Evolutionary conservation across 192 early-diverging fungal species (phyloP).

Genomic region (Coemansia sp.): DNA sequence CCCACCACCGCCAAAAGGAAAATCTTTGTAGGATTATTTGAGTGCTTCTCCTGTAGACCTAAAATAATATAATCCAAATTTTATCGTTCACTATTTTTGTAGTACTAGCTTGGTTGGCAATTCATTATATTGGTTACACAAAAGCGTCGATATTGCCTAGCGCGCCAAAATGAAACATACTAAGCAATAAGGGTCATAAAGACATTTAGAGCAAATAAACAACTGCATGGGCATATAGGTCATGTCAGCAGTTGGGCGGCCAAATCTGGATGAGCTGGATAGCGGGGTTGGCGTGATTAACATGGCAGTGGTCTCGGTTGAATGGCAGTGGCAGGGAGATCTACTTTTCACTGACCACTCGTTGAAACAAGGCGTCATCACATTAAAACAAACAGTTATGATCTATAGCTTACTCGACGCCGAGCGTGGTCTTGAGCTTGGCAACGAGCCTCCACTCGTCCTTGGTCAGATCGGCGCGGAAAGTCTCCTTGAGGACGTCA

Average conservation of each 20-base stretch:
- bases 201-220: background rate
- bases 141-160: background rate
- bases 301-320: no score
- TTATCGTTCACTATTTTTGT: no score
- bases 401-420: conserved; percentile 34
- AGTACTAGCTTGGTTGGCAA: no score
- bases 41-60: no score
- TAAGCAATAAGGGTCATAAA: background rate
- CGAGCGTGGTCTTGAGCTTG: conserved; percentile 72
- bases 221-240: background rate
- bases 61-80: no score
- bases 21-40: background rate
- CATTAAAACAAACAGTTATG: no score
- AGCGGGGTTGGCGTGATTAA: no score
- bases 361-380: no score
- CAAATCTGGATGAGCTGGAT: no score
- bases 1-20: background rate
- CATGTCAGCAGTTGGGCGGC: background rate
- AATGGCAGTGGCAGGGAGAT: no score
- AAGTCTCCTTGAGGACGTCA: conserved; percentile 91
- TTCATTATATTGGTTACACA: background rate
- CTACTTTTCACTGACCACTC: no score
- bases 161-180: background rate
- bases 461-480: conserved; percentile 88
- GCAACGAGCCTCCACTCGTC: conserved; percentile 85